Evolutionary conservation across 148 eudicot genomes (phyloP), one percentile per base, ranked within the genome.

Genomic region (Gaultheria prostrata): DNA sequence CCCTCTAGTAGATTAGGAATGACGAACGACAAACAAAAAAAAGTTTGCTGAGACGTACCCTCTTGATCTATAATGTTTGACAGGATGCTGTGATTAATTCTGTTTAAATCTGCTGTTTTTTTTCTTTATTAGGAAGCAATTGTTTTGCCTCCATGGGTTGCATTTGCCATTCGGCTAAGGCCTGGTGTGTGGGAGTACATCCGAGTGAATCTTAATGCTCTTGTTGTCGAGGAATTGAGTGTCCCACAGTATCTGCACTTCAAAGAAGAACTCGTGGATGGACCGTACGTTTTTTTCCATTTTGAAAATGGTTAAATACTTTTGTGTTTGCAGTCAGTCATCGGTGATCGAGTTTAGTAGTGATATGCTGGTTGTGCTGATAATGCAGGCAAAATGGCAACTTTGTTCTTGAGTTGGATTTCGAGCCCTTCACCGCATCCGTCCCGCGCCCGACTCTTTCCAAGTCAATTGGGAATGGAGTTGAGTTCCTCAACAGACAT

Each of bases 111-210:
- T 53, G 12, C 18, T 53, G 4, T 15, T 12, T 53, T 65, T 26
- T 3, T 10, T 2, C 10, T 11, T 65, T 32, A 10, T 65, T 65
- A 67, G 72, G 99, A 97, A 92, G 96, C 96, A 45, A 94, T 97
- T 75, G 94, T 97, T 63, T 49, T 87, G 76, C 83, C 97, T 70
- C 99, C 99, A 79, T 94, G 98, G 95, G 87, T 97, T 78, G 95
- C 94, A 18, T 90, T 97, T 56, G 97, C 98, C 53, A 95, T 97
- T 76, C 97, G 99, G 7, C 85, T 92, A 17, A 88, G 98, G 87
- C 99, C 99, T 1, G 99, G 99, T 85, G 98, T 97, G 0, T 97
- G 99, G 99, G 96, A 97, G 48, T 92, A 97, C 87, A 87, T 97
- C 28, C 87, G 95, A 43, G 90, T 97, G 80, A 93, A 97, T 83